Evolutionary conservation across 495 filamentous ascomycete species (phyloP), one percentile per base, ranked within the genome.

Genomic region (Penicillium turbatum): DNA sequence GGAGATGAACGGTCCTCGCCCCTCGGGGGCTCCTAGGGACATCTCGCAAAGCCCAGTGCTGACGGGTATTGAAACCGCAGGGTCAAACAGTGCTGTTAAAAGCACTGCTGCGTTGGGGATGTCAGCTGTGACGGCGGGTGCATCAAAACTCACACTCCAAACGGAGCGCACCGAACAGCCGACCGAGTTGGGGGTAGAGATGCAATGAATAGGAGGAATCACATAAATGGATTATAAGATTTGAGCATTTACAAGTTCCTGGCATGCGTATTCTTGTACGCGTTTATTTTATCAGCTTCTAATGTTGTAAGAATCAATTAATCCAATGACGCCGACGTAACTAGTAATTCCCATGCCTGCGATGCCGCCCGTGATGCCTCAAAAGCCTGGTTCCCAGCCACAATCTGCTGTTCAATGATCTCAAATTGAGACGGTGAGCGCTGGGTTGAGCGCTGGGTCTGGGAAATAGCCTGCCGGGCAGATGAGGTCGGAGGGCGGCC

Each of bases 1-100:
- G 7, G 95, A 99, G 62, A 99, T 99, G 95, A 99, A 99, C 66
- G 84, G 84, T 1, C 76, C 78, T 15, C 65, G 67, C 43, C 44
- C 53, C 10, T 55, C 62, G 32, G 51, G 54, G n/a, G 49, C 48
- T 21, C 47, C 42, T 15, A 57, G 49, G 7, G 68, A 69, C 16
- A 59, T 60, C 16, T 48, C 52, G 11, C 53, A 53, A 30, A 52
- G 61, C 2, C 68, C 73, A 0, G 71, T 82, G 12, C 47, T 80
- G 31, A 74, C 72, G 2, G 77, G 76, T 1, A 64, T 82, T 36
- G 78, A 82, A 48, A 79, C 75, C 1, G 66, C 76, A 16, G 54
- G 27, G 27, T 16, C 41, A 16, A n/a, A 7, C 8, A 17, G 62
- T 26, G 64, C 67, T 15, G 57, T 52, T 6, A 66, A 64, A 44